A percentile compares a stretch with the other conserved stretches of the same genome.
These are phyloP conservation scores for Starmerella khaoyaiensis DNA, from an alignment of 805 yeast genomes.

Conservation along the genomic window DNA sequence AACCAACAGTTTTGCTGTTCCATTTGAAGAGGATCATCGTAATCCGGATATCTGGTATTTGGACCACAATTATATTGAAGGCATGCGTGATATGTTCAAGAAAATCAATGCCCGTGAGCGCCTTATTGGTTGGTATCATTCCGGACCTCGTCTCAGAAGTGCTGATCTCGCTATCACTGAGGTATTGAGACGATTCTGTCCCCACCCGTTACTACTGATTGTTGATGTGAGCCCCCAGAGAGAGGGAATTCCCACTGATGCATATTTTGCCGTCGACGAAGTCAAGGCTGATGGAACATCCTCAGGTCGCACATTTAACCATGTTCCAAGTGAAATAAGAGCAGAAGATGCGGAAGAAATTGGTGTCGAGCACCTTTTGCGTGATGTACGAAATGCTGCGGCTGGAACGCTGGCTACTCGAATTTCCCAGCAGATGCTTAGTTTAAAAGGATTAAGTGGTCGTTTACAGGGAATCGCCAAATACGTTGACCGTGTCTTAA, in stretches of 20 bases:
- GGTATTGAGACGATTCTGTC: constrained; percentile 66
- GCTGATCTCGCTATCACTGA: constrained; percentile 89
- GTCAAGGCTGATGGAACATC: constrained; percentile 91
- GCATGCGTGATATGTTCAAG: constrained; percentile 95
- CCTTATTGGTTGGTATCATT: constrained; percentile 97
- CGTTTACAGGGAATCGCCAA: constrained; percentile 63
- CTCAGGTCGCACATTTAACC: constrained; percentile 83
- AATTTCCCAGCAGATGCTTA: constrained; percentile 78
- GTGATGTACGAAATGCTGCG: constrained; percentile 93
- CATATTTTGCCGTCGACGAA: constrained; percentile 87
- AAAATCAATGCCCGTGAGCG: constrained; percentile 95
- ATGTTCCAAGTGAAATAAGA: constrained; percentile 79
- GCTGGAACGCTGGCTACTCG: constrained; percentile 82
- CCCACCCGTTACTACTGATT: constrained; percentile 71
- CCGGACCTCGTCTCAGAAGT: constrained; percentile 83
- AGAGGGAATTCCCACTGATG: constrained; percentile 92
- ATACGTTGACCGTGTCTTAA: constrained; percentile 63
- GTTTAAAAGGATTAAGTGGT: constrained; percentile 72
- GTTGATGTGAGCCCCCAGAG: constrained; percentile 78
- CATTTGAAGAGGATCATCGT: constrained; percentile 92
- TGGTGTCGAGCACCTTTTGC: constrained; percentile 89
- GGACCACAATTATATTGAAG: constrained; percentile 90
- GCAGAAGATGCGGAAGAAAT: constrained; percentile 99
- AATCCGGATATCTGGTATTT: constrained; percentile 90
- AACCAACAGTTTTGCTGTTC: constrained; percentile 90